Evolutionary conservation across 805 yeast species (phyloP).

Genomic region (Torulaspora maleeae): DNA sequence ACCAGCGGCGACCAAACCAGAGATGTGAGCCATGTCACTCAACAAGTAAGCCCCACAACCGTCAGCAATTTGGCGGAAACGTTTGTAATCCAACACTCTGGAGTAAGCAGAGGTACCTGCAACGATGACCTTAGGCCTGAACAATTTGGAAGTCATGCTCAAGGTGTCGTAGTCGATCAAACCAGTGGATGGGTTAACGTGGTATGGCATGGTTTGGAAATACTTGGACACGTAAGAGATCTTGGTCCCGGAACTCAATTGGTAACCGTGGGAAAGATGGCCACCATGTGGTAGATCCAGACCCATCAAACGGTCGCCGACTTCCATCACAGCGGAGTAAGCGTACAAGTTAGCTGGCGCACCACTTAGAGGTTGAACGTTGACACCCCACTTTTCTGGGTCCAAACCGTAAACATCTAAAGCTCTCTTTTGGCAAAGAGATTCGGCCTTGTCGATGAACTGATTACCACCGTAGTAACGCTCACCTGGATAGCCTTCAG

Average conservation of each 20-base stretch:
- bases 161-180: conserved; percentile 86
- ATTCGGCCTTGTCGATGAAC: conserved; percentile 86
- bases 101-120: conserved; percentile 98
- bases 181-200: conserved; percentile 81
- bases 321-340: conserved; percentile 82
- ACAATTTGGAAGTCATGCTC: conserved; percentile 74
- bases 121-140: conserved; percentile 90
- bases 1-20: conserved; percentile 93
- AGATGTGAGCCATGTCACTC: conserved; percentile 96
- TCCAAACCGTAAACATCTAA: conserved; percentile 72
- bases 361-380: conserved; percentile 92
- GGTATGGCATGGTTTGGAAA: conserved; percentile 97
- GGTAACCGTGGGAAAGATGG: conserved; percentile 95
- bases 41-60: conserved; percentile 88
- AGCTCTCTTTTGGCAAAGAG: conserved; percentile 87
- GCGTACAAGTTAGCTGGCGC: conserved; percentile 95
- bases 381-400: conserved; percentile 91
- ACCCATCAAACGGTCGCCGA: conserved; percentile 94
- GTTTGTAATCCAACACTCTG: conserved; percentile 81
- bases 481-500: conserved; percentile 98
- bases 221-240: conserved; percentile 89
- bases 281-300: conserved; percentile 98
- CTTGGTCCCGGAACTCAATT: conserved; percentile 75
- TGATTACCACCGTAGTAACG: conserved; percentile 98
- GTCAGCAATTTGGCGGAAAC: conserved; percentile 88